Evolutionary conservation across 1,284 basidiomycete genomes (phyloP).

Genomic region (Heterobasidion occidentale): DNA sequence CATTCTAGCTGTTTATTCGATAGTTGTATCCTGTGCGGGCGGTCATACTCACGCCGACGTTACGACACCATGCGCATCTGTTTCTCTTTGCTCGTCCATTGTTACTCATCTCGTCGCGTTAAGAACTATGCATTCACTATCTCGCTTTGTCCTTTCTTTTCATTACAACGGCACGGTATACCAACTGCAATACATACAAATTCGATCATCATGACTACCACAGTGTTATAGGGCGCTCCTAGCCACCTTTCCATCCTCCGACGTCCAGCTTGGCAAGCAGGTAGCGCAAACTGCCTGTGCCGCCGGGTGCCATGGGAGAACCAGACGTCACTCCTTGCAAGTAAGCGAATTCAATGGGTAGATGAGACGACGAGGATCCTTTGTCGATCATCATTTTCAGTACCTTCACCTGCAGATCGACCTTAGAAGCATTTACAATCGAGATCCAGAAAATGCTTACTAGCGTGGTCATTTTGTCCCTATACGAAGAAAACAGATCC

Average conservation of each 20-base stretch:
- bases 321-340: conserved; percentile 14
- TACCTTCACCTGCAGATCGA: conserved; percentile 20
- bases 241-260: neutral
- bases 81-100: neutral
- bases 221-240: too few species aligned
- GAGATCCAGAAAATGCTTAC: conserved; percentile 31
- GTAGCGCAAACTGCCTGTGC: conserved; percentile 19
- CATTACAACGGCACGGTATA: neutral
- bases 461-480: conserved; percentile 38
- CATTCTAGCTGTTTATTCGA: neutral
- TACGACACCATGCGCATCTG: neutral
- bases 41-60: too few species aligned
- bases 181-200: neutral
- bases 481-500: conserved; percentile 47
- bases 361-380: conserved; percentile 17
- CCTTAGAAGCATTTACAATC: neutral
- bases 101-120: neutral
- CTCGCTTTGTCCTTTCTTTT: neutral
- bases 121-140: neutral
- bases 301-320: conserved; percentile 16
- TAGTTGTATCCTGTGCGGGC: too few species aligned
- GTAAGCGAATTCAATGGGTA: conserved; percentile 19
- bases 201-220: too few species aligned
- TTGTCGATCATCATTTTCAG: conserved; percentile 23
- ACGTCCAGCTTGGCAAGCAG: conserved; percentile 14